Conservation (phyloP, 306 rosid genomes). For the Glycine latifolia region DNA sequence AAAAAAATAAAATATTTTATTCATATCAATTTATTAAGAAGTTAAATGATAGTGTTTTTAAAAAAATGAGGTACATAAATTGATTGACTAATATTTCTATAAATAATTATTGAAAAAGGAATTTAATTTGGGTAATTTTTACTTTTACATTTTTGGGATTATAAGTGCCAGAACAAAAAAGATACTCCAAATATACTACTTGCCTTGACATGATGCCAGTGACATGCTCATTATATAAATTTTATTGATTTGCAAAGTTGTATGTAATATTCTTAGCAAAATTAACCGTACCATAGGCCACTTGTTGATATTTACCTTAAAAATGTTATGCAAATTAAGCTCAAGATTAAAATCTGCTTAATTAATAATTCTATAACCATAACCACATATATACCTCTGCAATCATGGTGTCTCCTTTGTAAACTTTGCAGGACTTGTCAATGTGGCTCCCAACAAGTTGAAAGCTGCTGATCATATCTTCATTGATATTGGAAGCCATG, state of each 20-base stretch:
- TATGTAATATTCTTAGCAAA: too few relatives aligned
- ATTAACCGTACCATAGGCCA: too few relatives aligned
- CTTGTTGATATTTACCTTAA: neutral
- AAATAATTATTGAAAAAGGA: neutral
- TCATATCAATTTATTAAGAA: neutral
- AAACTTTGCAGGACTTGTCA: conserved; percentile 29
- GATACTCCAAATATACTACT: too few relatives aligned
- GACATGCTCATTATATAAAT: too few relatives aligned
- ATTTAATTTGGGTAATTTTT: too few relatives aligned
- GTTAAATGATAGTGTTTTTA: neutral
- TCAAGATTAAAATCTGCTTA: neutral
- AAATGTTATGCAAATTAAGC: neutral
- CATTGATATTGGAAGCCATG: neutral
- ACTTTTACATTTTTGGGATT: neutral
- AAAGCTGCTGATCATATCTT: conserved; percentile 20
- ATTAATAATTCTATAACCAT: neutral
- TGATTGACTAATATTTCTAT: neutral
- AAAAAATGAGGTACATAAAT: neutral
- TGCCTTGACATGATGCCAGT: too few relatives aligned
- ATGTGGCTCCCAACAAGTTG: conserved; percentile 40
- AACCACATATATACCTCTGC: conserved; percentile 9
- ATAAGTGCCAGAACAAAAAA: neutral
- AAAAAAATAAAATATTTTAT: neutral
- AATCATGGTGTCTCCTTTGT: conserved; percentile 28
- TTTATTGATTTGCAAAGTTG: too few relatives aligned